These are phyloP conservation scores for Lasiosphaeria ovina DNA, from an alignment of 495 filamentous ascomycete genomes.

Conservation along the genomic window DNA sequence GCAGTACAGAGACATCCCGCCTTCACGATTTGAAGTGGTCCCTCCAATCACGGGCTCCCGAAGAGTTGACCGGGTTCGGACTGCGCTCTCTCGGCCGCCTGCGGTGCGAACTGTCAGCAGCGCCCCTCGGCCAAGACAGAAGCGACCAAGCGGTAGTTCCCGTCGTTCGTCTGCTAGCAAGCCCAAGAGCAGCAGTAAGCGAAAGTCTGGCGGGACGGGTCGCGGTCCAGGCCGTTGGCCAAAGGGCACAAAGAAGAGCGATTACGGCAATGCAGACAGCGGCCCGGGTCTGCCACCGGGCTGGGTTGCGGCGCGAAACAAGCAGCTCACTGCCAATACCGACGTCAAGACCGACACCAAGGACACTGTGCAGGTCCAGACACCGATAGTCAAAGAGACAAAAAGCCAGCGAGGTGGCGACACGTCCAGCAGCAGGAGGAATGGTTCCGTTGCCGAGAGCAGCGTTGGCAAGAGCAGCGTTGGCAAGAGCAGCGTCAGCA, in stretches of 20 bases:
- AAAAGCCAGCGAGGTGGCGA: conserved; percentile 18
- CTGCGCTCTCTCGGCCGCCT: conserved; percentile 32
- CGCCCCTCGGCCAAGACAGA: conserved; percentile 26
- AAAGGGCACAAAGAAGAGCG: conserved; percentile 56
- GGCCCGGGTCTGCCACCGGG: conserved; percentile 54
- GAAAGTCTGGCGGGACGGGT: conserved; percentile 53
- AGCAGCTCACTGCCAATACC: conserved; percentile 22
- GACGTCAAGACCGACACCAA: conserved; percentile 7
- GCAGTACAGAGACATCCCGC: conserved; percentile 60
- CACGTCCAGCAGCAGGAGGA: conserved; percentile 8
- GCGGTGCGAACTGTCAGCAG: conserved; percentile 26
- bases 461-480: not conserved
- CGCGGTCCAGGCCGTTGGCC: conserved; percentile 52
- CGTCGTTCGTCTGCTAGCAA: conserved; percentile 29
- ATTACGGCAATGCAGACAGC: conserved; percentile 56
- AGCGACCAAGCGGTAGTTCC: conserved; percentile 21
- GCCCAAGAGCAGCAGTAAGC: conserved; percentile 35
- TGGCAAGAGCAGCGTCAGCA: conserved; percentile 10
- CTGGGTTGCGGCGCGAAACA: conserved; percentile 38
- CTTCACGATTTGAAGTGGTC: conserved; percentile 80
- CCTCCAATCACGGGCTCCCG: conserved; percentile 58
- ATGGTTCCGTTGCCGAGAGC: conserved; percentile 10
- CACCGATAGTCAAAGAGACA: conserved; percentile 30
- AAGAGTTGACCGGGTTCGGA: conserved; percentile 28
- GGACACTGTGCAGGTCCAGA: conserved; percentile 43